phyloP scores from a whole-genome alignment of 192 early-diverging fungal genomes.

The Gamsiella multidivaricata region DNA sequence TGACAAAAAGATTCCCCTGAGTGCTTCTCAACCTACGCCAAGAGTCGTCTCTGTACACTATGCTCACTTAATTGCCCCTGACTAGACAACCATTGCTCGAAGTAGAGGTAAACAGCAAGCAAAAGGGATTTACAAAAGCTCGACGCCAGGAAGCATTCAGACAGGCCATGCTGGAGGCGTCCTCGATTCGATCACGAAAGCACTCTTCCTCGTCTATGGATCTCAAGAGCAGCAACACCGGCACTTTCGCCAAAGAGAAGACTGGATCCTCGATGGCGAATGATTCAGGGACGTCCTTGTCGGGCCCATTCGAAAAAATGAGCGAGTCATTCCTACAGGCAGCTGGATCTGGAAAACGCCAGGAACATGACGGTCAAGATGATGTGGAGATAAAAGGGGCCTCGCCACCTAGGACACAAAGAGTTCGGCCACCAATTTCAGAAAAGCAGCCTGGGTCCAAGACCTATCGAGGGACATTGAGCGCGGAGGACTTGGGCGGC shows the following conservation, averaged over 20 bases:
- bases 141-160: no score
- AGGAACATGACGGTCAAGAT: background rate
- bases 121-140: no score
- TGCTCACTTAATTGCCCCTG: no score
- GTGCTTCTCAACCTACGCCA: no score
- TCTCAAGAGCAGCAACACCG: background rate
- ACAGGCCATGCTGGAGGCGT: slow-evolving; percentile 36
- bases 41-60: no score
- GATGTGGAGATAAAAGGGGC: slow-evolving; percentile 7
- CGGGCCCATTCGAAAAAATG: slow-evolving; percentile 1
- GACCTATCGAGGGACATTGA: slow-evolving; percentile 1
- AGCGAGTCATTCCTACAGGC: background rate
- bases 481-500: slow-evolving; percentile 20
- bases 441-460: background rate
- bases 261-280: slow-evolving; percentile 10
- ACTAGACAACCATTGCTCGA: no score
- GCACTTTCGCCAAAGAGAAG: slow-evolving; percentile 10
- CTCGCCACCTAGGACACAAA: background rate
- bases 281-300: slow-evolving; percentile 9
- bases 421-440: background rate
- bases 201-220: slow-evolving; percentile 12
- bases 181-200: slow-evolving; percentile 23
- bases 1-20: no score
- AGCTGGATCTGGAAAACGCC: background rate
- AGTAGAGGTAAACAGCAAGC: no score